Evolutionary conservation across 2,329 filamentous ascomycete species (phyloP).

Genomic region (Aspergillus viridinutans): DNA sequence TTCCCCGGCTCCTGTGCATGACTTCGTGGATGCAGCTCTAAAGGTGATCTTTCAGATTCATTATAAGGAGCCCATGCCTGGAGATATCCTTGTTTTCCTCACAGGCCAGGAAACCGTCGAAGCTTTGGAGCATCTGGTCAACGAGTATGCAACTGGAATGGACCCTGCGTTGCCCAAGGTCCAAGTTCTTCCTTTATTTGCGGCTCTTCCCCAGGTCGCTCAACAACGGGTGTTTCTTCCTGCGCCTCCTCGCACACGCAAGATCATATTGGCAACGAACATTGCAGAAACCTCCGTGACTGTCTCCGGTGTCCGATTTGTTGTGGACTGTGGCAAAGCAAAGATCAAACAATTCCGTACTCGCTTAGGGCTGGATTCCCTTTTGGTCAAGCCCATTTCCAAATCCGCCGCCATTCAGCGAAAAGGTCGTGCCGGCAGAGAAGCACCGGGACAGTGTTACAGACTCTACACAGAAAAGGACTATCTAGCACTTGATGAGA

Average conservation of each 20-base stretch:
- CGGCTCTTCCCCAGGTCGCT: slow-evolving; percentile 78
- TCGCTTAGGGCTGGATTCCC: slow-evolving; percentile 79
- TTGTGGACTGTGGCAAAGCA: slow-evolving; percentile 88
- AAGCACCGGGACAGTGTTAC: slow-evolving; percentile 85
- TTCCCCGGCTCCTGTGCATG: slow-evolving; percentile 67
- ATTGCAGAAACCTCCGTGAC: slow-evolving; percentile 99
- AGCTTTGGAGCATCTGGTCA: slow-evolving; percentile 70
- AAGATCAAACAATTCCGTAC: slow-evolving; percentile 91
- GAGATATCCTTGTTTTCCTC: slow-evolving; percentile 88
- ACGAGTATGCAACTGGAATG: slow-evolving; percentile 71
- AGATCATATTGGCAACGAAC: slow-evolving; percentile 89
- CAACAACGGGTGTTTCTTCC: slow-evolving; percentile 84
- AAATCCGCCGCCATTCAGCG: slow-evolving; percentile 90
- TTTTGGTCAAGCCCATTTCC: slow-evolving; percentile 85
- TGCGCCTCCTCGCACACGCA: slow-evolving; percentile 69
- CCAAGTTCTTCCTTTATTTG: slow-evolving; percentile 75
- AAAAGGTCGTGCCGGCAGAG: slow-evolving; percentile 86
- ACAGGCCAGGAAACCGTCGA: slow-evolving; percentile 94
- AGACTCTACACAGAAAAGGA: slow-evolving; percentile 79
- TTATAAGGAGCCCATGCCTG: slow-evolving; percentile 80
- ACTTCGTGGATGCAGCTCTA: slow-evolving; percentile 77
- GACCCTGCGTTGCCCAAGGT: slow-evolving; percentile 67
- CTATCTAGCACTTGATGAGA: slow-evolving; percentile 65
- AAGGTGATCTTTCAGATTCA: slow-evolving; percentile 84
- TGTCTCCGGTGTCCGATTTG: slow-evolving; percentile 84